These are phyloP conservation scores for Hanseniaspora meyeri DNA, from an alignment of 805 yeast species.

Conservation along the genomic window DNA sequence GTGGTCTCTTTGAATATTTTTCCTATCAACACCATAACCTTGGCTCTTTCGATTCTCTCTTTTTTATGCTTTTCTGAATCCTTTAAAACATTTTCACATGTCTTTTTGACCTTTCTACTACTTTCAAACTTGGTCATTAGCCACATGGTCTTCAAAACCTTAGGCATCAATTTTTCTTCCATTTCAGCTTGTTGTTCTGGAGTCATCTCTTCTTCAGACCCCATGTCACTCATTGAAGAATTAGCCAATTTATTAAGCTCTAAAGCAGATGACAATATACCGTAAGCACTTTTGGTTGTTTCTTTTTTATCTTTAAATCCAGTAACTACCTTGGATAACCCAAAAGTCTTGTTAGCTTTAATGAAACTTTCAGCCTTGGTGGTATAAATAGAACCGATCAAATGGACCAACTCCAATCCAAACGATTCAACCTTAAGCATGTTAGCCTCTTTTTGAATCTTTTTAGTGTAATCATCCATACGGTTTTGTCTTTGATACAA, in stretches of 20 bases:
- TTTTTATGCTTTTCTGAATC: conserved; percentile 52
- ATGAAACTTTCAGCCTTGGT: conserved; percentile 63
- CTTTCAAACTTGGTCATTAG: conserved; percentile 82
- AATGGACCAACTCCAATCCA: conserved; percentile 75
- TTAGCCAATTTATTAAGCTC: conserved; percentile 50
- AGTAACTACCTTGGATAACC: conserved; percentile 73
- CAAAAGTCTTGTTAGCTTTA: conserved; percentile 68
- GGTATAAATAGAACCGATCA: conserved; percentile 70
- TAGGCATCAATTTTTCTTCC: conserved; percentile 75
- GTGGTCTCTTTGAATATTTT: conserved; percentile 50
- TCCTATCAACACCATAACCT: conserved; percentile 65
- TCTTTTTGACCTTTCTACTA: conserved; percentile 63
- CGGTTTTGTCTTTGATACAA: conserved; percentile 39
- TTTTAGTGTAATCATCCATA: conserved; percentile 36
- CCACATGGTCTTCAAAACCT: conserved; percentile 90
- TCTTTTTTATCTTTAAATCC: conserved; percentile 75
- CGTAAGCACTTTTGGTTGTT: conserved; percentile 70
- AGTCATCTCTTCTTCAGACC: conserved; percentile 40
- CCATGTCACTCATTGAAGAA: conserved; percentile 58
- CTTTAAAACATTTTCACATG: conserved; percentile 62
- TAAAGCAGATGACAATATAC: conserved; percentile 67
- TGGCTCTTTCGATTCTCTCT: conserved; percentile 63
- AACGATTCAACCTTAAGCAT: conserved; percentile 88
- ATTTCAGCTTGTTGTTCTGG: conserved; percentile 60
- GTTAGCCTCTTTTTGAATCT: conserved; percentile 52